Evolutionary conservation across 257 asterid species (phyloP).

Genomic region (Lycium barbarum): DNA sequence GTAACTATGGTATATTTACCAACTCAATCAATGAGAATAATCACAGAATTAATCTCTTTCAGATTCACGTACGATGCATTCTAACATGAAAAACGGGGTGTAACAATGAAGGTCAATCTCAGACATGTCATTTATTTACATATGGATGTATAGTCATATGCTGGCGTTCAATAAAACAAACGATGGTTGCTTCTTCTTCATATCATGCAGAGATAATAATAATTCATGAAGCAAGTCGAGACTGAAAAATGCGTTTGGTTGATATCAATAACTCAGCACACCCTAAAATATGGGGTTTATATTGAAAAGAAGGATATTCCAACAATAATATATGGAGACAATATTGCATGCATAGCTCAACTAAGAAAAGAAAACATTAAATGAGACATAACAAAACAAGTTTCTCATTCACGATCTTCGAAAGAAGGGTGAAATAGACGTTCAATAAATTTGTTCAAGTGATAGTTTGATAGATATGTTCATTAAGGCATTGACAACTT

Average conservation of each 20-base stretch:
- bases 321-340: not conserved
- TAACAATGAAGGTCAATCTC: not conserved
- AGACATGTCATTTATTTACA: not conserved
- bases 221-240: not conserved
- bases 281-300: not conserved
- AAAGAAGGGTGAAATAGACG: too few species aligned
- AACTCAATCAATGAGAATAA: too few species aligned
- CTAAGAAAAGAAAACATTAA: not conserved
- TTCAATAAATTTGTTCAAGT: too few species aligned
- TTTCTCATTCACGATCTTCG: too few species aligned
- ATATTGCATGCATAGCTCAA: not conserved
- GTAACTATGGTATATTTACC: too few species aligned
- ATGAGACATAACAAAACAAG: not conserved
- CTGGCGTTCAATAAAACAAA: not conserved
- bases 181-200: too few species aligned
- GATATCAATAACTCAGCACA: not conserved
- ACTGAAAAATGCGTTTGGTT: not conserved
- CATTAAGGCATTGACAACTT: too few species aligned
- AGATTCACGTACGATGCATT: too few species aligned
- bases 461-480: too few species aligned
- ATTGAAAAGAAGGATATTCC: not conserved
- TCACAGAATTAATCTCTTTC: too few species aligned
- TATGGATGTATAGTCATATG: too few species aligned
- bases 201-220: not conserved
- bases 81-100: too few species aligned